Evolutionary conservation across 1,284 basidiomycete genomes (phyloP), one percentile per base, ranked within the genome.

Genomic region (Pseudozyma sp.): DNA sequence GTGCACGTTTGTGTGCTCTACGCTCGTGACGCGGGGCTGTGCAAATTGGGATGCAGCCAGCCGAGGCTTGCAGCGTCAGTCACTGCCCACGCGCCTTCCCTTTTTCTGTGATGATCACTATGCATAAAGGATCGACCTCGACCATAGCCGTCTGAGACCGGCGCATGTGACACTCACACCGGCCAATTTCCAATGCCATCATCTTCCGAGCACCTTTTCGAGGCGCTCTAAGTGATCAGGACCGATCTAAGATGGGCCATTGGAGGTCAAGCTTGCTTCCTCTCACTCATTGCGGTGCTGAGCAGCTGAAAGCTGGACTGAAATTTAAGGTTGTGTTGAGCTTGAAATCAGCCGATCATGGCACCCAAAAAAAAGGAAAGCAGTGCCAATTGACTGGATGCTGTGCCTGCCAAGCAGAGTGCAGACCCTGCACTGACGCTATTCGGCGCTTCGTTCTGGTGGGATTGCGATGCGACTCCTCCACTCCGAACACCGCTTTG

Each of bases 351-450:
- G 35, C 14, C 17, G 17, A 34, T 31, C 46, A 17, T 33, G 43
- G 19, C 43, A 19, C 43, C 40, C 7, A 29, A 7, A 10, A 16
- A 17, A 19, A 11, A 14, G 40, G 40, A 42, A 42, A 16, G 40
- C 40, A 17, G 40, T 37, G 35, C 35, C 10, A 42, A 8, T 19
- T 17, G 43, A 24, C n/a, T 17, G 43, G 8, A 30, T 10, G 31
- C n/a, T 34, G 46, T 48, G 46, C 46, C 46, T 48, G 46, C 46
- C 46, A 48, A 48, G 46, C 46, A 44, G 43, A 7, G 43, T 24
- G 43, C 43, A 8, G 43, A 44, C 43, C 43, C 43, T 44, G 43
- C 19, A 44, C n/a, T 44, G 43, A 44, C 14, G 43, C 6, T 14
- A 16, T 42, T 42, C 24, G 24, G 24, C 24, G 24, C 24, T 24